phyloP scores from a whole-genome alignment of 2,329 filamentous ascomycete species.

The Colletotrichum australisinense region DNA sequence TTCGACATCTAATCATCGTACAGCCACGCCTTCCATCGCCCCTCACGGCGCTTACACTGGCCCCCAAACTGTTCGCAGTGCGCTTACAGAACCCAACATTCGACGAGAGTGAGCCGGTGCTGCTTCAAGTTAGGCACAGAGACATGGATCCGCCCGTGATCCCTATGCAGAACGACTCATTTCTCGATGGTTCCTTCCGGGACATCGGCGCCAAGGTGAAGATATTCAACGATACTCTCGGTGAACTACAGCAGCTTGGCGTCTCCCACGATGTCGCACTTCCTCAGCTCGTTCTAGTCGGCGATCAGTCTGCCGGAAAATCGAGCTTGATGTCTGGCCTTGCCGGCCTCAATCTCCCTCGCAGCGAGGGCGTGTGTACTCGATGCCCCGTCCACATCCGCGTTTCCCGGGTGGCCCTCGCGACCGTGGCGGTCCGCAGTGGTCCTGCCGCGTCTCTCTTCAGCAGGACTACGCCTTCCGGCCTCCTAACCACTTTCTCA shows the following conservation, averaged over 20 bases:
- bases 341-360: conserved; percentile 77
- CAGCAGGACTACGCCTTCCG: conserved; percentile 72
- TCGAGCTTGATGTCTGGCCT: conserved; percentile 75
- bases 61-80: conserved; percentile 8
- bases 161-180: conserved; percentile 47
- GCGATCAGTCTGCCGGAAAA: conserved; percentile 88
- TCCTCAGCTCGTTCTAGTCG: conserved; percentile 84
- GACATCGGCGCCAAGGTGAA: conserved; percentile 74
- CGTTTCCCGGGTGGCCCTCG: conserved; percentile 59
- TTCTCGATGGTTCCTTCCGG: conserved; percentile 55
- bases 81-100: conserved; percentile 25
- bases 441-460: conserved; percentile 77
- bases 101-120: conserved; percentile 49
- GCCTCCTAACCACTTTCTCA: conserved; percentile 51
- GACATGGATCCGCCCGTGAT: conserved; percentile 37
- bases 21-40: conserved; percentile 47
- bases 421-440: conserved; percentile 51
- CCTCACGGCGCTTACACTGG: neutral
- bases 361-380: conserved; percentile 80
- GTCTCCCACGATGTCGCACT: conserved; percentile 78
- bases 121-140: conserved; percentile 50
- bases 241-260: conserved; percentile 76
- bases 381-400: conserved; percentile 85
- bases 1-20: neutral
- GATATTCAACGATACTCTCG: conserved; percentile 73